Base-by-base conservation (phyloP, 495 filamentous ascomycete genomes). In the Oleoguttula mirabilis region DNA sequence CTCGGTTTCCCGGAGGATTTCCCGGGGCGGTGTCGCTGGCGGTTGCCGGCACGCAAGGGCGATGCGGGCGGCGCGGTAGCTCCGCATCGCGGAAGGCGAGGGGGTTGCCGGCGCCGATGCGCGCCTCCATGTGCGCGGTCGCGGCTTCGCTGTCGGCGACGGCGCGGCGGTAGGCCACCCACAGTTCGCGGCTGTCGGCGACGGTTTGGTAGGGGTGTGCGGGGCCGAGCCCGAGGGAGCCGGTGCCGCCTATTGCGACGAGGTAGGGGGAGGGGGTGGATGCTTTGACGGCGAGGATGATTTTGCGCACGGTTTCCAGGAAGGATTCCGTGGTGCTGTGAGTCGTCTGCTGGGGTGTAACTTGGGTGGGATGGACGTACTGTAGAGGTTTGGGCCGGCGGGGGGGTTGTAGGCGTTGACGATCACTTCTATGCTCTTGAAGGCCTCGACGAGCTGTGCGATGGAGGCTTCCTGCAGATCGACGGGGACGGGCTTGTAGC, bases 111-210 rank as follows among this genome's bases (percentile, higher is more conserved):
- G 50, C 50, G 14, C 53, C 50, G 17, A 59, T 42, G 1, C 56
- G 56, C 22, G 54, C 53, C 34, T 56, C 50, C 54, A 56, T 56
- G 30, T 59, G 55, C 6, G 23, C 22, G 22, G 53, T 54, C 23
- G 55, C 54, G 2, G 56, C 50, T 41, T 59, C 53, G 27, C 50
- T 51, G n/a, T 50, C 48, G 14, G 56, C 53, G 28, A 48, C 52
- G 3, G 47, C 56, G 35, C 50, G 53, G 0, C 56, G 53, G 43
- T 59, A 59, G 4, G 56, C 50, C 7, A 56, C 38, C 45, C 49
- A 59, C 40, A 54, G 56, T 23, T 47, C 43, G 0, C 47, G 39
- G 32, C 39, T 36, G 43, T 59, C 56, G 39, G 45, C 35, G 10
- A 24, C 50, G 37, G 47, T 53, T n/a, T 14, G 20, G 23, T 46